Base-by-base conservation (phyloP, 2,329 filamentous ascomycete genomes). In the Cadophora sp. region DNA sequence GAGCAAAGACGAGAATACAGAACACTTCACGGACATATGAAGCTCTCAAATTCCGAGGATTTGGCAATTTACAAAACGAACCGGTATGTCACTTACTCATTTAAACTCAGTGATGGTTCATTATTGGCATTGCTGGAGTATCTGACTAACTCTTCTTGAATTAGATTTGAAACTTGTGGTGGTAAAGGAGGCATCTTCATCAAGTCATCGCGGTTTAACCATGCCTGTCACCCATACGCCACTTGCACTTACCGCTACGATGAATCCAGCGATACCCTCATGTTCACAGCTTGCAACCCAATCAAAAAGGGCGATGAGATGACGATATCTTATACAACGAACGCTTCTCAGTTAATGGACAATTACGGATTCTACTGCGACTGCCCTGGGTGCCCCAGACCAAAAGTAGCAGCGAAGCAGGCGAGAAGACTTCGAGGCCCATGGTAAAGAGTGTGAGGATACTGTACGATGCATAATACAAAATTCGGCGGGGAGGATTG, bases 161-260 rank as follows among this genome's bases (percentile, higher is more conserved):
- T 36, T 36, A 74, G 72, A 16, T 75, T 75, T 63, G 61, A 68
- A 14, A 67, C 68, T 27, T 33, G n/a, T 16, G 56, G 59, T 3
- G 41, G 53, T 14, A 59, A 66, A 48, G 61, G 64, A 9, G 81
- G 79, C 0, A 80, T 87, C 2, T 87, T 86, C 65, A 79, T 83
- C 0, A 77, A 85, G 6, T 84, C 82, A 0, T 83, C 85, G 0
- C 80, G 86, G 2, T 88, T 89, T 76, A 89, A 89, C 73, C 87
- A 89, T 72, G 82, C 85, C 0, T 89, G 87, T 72, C 66, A 70
- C 1, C 78, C 80, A 0, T 74, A 82, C 51, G 73, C 86, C 30
- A 70, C 76, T 1, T 88, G 84, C 71, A 70, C 56, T 0, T 86
- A 81, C 70, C 27, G 7, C 1, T 75, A 66, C 45, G 79, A 84